Base-by-base conservation (phyloP, 805 yeast genomes). In the Wickerhamiella occidentalis region DNA sequence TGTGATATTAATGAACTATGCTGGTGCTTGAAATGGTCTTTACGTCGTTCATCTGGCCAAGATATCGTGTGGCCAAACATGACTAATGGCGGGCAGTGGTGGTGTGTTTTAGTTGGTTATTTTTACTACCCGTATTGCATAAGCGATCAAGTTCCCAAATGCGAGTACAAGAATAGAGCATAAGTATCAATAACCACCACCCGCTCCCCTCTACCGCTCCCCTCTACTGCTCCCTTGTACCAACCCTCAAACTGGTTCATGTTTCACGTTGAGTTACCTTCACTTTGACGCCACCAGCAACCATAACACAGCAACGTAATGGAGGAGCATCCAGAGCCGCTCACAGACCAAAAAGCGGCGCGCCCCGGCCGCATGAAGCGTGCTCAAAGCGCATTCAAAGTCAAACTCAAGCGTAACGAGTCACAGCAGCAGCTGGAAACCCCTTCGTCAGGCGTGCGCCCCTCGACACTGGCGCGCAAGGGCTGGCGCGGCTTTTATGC, bases 31-130 rank as follows among this genome's bases (percentile, higher is more conserved):
- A 12, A 12, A 1, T 15, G 23, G 26, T 48, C 51, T 15, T 13
- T 15, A 3, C 43, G 26, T 12, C 51, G 47, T 41, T 48, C 51
- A 23, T 42, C 47, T 12, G 51, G 51, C 51, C 51, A 48, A 3
- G 51, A 48, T 18, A 48, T 48, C 28, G 43, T 37, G 12, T 45
- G 48, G 36, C 48, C 48, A 37, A 23, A 23, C 28, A 33, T 33
- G n/a, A n/a, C n/a, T n/a, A n/a, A n/a, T n/a, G n/a, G n/a, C n/a
- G n/a, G n/a, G n/a, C n/a, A n/a, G n/a, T n/a, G n/a, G n/a, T n/a
- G n/a, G n/a, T n/a, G n/a, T n/a, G n/a, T n/a, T n/a, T n/a, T n/a
- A 8, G 8, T 23, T 23, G 8, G 26, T 8, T 5, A 23, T 5
- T 23, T 33, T 15, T 33, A 33, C 19, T n/a, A 9, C 6, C 6